Conservation (phyloP, 306 rosid species). For the Echinosophora koreensis region DNA sequence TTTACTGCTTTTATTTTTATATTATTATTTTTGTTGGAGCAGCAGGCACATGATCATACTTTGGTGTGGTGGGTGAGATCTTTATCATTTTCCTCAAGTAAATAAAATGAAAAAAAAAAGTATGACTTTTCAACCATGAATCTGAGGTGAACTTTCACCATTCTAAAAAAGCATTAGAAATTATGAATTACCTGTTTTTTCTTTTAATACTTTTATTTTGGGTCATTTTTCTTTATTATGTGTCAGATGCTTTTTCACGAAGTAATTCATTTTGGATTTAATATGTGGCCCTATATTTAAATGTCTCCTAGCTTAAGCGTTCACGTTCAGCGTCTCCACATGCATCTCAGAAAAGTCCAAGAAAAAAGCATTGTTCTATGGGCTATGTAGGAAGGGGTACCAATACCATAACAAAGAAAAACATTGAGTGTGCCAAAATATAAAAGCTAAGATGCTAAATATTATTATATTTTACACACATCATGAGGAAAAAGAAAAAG, state of each 20-base stretch:
- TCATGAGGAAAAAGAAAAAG: too few species aligned
- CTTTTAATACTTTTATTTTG: neutral
- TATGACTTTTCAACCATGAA: conserved; percentile 36
- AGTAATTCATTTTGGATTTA: neutral
- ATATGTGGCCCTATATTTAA: conserved; percentile 10
- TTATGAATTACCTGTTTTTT: neutral
- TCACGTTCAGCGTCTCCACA: conserved; percentile 48
- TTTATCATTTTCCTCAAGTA: neutral
- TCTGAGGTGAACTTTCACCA: conserved; percentile 41
- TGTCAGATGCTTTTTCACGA: neutral
- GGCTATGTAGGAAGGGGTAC: too few species aligned
- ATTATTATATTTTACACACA: too few species aligned
- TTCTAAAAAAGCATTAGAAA: neutral
- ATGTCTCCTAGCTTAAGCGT: conserved; percentile 23
- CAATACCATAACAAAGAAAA: too few species aligned
- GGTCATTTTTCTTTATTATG: neutral
- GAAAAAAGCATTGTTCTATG: neutral
- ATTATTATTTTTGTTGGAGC: neutral
- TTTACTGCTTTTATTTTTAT: neutral
- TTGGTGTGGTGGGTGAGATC: conserved; percentile 33
- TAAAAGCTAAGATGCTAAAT: too few species aligned
- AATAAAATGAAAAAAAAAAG: neutral
- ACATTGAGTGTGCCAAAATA: too few species aligned
- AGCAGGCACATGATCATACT: conserved; percentile 46
- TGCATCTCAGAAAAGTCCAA: conserved; percentile 39